Conservation (phyloP, 768 basidiomycete species). For the Rhizopogon vulgaris region DNA sequence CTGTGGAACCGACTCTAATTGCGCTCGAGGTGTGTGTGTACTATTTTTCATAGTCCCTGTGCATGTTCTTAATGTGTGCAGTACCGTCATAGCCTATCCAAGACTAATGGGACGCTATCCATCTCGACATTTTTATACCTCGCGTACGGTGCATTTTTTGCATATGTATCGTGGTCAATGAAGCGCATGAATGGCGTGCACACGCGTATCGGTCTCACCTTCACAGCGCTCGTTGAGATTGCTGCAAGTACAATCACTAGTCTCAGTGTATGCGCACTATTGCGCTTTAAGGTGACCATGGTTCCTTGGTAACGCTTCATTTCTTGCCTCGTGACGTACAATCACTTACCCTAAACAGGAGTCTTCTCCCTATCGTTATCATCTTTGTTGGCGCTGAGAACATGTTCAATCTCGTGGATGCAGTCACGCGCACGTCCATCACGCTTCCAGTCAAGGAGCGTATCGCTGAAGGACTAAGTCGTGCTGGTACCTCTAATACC, state of each 20-base stretch:
- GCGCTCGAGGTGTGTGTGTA: constrained; percentile 34
- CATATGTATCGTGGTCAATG: constrained; percentile 72
- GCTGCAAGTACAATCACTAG: constrained; percentile 91
- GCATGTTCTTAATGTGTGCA: constrained; percentile 20
- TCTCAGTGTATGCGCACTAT: constrained; percentile 84
- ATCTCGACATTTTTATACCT: constrained; percentile 69
- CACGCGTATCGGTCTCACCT: constrained; percentile 83
- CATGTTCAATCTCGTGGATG: constrained; percentile 92
- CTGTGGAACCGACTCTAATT: constrained; percentile 37
- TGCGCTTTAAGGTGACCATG: constrained; percentile 84
- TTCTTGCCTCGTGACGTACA: background rate
- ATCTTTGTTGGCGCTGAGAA: constrained; percentile 96
- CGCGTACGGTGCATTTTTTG: constrained; percentile 70
- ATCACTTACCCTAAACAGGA: constrained; percentile 40
- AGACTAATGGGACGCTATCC: constrained; percentile 44
- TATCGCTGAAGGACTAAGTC: constrained; percentile 84
- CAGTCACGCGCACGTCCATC: constrained; percentile 80
- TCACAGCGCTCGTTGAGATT: constrained; percentile 91
- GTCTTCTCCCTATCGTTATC: constrained; percentile 87
- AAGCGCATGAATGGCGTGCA: constrained; percentile 80
- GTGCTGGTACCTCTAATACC: constrained; percentile 87
- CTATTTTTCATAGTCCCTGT: constrained; percentile 14
- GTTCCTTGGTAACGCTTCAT: constrained; percentile 69
- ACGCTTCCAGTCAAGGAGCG: constrained; percentile 85
- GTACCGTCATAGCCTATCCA: constrained; percentile 48